Evolutionary conservation across 2,329 filamentous ascomycete species (phyloP).

Genomic region (Colletotrichum sp.): DNA sequence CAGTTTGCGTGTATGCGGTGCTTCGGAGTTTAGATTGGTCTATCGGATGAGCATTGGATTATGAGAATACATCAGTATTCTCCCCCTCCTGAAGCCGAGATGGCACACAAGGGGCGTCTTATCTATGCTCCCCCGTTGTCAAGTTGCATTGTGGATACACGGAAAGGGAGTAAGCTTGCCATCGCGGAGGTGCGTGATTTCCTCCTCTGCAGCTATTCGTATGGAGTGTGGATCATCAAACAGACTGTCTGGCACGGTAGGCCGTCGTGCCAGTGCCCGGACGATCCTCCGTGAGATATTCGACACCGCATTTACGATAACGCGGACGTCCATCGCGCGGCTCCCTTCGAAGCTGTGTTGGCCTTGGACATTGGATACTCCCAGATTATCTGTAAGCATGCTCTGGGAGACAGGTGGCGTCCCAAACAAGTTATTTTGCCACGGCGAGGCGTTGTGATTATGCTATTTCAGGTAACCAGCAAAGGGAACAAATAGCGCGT

Average conservation of each 20-base stretch:
- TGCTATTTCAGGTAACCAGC: background rate
- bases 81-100: background rate
- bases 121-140: background rate
- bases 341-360: too few species aligned
- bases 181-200: background rate
- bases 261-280: background rate
- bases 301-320: background rate
- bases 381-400: background rate
- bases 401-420: background rate
- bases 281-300: background rate
- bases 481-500: background rate
- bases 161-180: accelerated
- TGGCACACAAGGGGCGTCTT: background rate
- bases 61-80: background rate
- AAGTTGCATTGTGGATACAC: background rate
- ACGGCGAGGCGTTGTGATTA: background rate
- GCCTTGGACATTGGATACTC: background rate
- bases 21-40: background rate
- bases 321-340: background rate
- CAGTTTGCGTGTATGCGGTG: background rate
- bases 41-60: background rate
- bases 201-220: background rate
- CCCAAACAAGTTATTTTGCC: background rate
- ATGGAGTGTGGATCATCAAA: background rate
- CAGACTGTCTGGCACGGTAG: background rate